Percentiles rank a stretch among this genome's conserved stretches.
These are phyloP conservation scores for Papiliotrema nemorosa DNA, from an alignment of 1,284 basidiomycete genomes.

Conservation along the genomic window DNA sequence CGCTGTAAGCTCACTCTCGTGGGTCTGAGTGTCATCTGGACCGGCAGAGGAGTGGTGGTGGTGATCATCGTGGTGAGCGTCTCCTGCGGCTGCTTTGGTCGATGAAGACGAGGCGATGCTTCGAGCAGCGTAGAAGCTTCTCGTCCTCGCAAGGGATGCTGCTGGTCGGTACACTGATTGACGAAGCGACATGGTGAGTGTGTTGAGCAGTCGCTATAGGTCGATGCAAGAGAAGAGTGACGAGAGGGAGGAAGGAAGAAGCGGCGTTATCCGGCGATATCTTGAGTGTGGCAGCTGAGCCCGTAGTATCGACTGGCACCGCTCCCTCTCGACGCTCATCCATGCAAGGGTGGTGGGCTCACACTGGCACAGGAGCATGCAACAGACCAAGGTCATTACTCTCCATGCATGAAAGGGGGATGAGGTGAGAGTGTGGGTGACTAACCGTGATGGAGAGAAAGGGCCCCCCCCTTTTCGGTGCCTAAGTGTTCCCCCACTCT, in stretches of 20 bases:
- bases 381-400: no score
- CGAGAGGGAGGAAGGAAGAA: background rate
- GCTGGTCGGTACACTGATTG: background rate
- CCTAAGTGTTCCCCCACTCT: no score
- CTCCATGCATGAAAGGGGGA: no score
- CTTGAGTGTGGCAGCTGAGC: constrained; percentile 2
- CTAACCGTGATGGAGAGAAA: no score
- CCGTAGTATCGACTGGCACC: background rate
- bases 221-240: background rate
- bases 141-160: background rate
- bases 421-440: no score
- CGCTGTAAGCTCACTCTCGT: constrained; percentile 2
- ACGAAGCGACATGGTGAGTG: constrained; percentile 1
- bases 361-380: no score
- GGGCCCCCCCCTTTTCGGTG: no score
- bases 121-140: background rate
- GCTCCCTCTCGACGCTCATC: background rate
- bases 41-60: background rate
- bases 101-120: background rate
- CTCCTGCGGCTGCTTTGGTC: background rate
- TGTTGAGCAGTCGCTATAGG: constrained; percentile 1
- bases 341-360: no score
- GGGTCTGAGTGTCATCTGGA: constrained; percentile 4
- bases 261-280: constrained; percentile 1
- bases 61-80: background rate